phyloP scores from a whole-genome alignment of 2,329 filamentous ascomycete species.

The Exophiala dermatitidis region DNA sequence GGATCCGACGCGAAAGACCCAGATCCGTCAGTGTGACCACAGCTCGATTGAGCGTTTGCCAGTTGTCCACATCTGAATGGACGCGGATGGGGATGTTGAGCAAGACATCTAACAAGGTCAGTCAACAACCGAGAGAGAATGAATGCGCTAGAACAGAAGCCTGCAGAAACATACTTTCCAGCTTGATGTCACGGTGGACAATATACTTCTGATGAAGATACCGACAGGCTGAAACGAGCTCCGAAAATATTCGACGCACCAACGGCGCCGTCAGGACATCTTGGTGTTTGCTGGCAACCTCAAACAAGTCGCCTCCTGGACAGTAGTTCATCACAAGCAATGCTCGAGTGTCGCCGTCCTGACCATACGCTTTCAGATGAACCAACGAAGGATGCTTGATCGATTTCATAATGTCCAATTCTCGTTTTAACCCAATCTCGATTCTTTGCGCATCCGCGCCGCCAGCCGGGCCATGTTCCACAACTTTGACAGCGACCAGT shows the following conservation, averaged over 20 bases:
- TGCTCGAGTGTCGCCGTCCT: conserved; percentile 69
- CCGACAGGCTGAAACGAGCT: conserved; percentile 73
- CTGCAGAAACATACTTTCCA: conserved; percentile 66
- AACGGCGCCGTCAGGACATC: conserved; percentile 61
- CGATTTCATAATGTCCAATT: conserved; percentile 85
- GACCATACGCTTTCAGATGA: conserved; percentile 84
- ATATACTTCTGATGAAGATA: conserved; percentile 82
- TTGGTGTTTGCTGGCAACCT: conserved; percentile 69
- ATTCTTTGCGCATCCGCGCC: conserved; percentile 89
- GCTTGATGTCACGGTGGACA: conserved; percentile 94
- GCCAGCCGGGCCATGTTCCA: conserved; percentile 87
- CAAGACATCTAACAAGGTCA: conserved; percentile 62
- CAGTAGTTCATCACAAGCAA: conserved; percentile 86
- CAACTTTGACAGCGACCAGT: conserved; percentile 89
- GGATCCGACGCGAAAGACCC: conserved; percentile 77
- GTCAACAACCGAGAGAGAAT: conserved; percentile 9
- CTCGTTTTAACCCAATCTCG: conserved; percentile 86
- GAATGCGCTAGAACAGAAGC: not conserved
- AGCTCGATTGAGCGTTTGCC: conserved; percentile 69
- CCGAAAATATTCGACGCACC: conserved; percentile 78
- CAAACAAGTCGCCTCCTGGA: conserved; percentile 89
- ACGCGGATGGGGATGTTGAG: conserved; percentile 70
- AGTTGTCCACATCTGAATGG: conserved; percentile 61
- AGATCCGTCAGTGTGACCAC: conserved; percentile 86
- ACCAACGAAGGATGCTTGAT: conserved; percentile 86